Conservation (phyloP, 805 yeast genomes). For the Kuraishia hungarica region DNA sequence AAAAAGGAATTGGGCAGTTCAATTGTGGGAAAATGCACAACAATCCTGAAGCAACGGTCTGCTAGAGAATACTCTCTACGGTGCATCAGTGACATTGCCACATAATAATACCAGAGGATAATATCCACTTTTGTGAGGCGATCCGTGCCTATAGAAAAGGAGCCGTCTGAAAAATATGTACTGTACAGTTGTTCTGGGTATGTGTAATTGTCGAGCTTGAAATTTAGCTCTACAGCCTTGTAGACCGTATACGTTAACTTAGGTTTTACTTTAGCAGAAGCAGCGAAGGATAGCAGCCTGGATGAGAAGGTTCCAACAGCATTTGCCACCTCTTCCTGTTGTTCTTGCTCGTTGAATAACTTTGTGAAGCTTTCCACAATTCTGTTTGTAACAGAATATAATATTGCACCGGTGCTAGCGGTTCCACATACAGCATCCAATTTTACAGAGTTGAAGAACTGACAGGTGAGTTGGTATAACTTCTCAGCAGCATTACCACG, state of each 20-base stretch:
- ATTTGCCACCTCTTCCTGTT: neutral
- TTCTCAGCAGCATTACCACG: neutral
- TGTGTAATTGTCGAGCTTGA: neutral
- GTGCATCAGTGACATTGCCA: neutral
- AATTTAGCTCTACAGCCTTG: neutral
- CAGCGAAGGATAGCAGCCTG: neutral
- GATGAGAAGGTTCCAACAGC: neutral
- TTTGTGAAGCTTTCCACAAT: neutral
- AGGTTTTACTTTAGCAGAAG: no score
- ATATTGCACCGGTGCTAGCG: neutral
- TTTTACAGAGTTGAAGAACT: neutral
- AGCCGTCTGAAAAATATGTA: neutral
- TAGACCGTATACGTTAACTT: neutral
- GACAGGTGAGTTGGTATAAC: neutral
- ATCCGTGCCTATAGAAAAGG: neutral
- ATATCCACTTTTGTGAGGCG: neutral
- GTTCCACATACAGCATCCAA: neutral
- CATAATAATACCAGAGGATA: neutral
- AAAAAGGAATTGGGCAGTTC: neutral
- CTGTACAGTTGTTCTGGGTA: neutral
- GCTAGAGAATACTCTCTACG: neutral
- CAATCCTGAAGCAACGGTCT: neutral
- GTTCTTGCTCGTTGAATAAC: neutral
- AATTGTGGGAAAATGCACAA: neutral
- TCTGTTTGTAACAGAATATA: neutral